Evolutionary conservation across 2,329 filamentous ascomycete species (phyloP).

Genomic region (Dothideomycetes sp.): DNA sequence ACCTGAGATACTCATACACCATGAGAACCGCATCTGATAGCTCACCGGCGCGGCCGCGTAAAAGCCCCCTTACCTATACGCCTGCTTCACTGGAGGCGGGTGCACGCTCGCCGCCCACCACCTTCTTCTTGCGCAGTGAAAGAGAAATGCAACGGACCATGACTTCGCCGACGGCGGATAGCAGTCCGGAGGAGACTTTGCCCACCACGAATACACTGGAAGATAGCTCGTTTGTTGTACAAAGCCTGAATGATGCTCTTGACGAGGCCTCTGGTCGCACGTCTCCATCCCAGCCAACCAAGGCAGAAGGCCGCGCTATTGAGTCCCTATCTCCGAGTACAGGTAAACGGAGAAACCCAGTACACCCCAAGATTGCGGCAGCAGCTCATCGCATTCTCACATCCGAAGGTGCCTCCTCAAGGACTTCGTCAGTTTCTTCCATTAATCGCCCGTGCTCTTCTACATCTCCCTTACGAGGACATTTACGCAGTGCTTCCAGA

Average conservation of each 20-base stretch:
- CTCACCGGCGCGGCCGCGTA: no score
- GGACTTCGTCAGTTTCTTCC: conserved; percentile 12
- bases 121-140: conserved; percentile 49
- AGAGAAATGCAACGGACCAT: conserved; percentile 33
- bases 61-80: no score
- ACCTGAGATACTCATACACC: no score
- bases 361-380: conserved; percentile 23
- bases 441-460: conserved; percentile 14
- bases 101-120: conserved; percentile 35
- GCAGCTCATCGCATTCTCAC: conserved; percentile 23
- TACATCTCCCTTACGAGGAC: conserved; percentile 15
- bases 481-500: conserved; percentile 18
- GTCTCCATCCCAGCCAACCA: conserved; percentile 12
- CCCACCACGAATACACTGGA: conserved; percentile 9
- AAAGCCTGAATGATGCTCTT: conserved; percentile 45
- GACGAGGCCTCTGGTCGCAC: conserved; percentile 27
- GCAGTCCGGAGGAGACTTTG: conserved; percentile 13
- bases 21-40: no score
- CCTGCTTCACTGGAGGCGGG: no score
- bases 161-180: conserved; percentile 8
- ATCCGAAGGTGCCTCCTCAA: conserved; percentile 14
- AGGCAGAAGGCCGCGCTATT: conserved; percentile 2
- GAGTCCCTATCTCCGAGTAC: conserved; percentile 13
- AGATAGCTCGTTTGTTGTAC: conserved; percentile 44
- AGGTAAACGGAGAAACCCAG: conserved; percentile 21